Base-by-base conservation (phyloP, 1,139 yeast genomes). In the Saccharomyces hybrid region DNA sequence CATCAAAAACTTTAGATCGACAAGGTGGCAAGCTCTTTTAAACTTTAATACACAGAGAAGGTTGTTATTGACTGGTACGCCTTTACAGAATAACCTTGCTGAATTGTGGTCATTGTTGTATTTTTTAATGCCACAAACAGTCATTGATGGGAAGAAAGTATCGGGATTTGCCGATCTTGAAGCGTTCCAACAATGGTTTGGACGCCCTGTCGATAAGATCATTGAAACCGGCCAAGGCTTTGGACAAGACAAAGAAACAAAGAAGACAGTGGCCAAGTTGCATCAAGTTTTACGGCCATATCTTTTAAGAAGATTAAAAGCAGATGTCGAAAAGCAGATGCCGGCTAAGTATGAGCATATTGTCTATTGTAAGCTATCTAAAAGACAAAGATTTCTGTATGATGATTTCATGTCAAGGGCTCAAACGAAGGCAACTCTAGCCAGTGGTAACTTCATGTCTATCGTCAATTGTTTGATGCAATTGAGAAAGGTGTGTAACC, bases 351-450 rank as follows among this genome's bases (percentile, higher is more conserved):
- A 89, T 69, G 99, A 95, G 69, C 99, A 95, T 70, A 83, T 95
- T 58, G 84, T 95, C 6, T 89, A 88, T 66, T 95, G 99, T 73
- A 81, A 96, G 42, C 74, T 95, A 53, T 91, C 98, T 0, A 90
- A 93, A 64, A 81, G 99, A 60, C 99, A 95, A 67, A 75, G 99
- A 55, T 88, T 81, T 64, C 73, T 95, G 54, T 95, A 95, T 65
- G 99, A 95, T 70, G 99, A 95, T 70, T 95, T 95, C 66, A 89
- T 95, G 96, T 87, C 96, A 1, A 78, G 99, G 59, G 96, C 99
- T 6, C 95, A 91, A 65, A 95, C 99, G 0, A 85, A 83, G 64
- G 97, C 89, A 61, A 93, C 98, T 1, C 77, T 95, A 58, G 95
- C 95, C 0, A 88, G 96, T 16, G 99, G 99, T 2, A 95, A 93